A percentile compares a stretch with the other conserved stretches of the same genome.
phyloP scores from a whole-genome alignment of 2,329 filamentous ascomycete genomes.

The Niveomyces coronatus region DNA sequence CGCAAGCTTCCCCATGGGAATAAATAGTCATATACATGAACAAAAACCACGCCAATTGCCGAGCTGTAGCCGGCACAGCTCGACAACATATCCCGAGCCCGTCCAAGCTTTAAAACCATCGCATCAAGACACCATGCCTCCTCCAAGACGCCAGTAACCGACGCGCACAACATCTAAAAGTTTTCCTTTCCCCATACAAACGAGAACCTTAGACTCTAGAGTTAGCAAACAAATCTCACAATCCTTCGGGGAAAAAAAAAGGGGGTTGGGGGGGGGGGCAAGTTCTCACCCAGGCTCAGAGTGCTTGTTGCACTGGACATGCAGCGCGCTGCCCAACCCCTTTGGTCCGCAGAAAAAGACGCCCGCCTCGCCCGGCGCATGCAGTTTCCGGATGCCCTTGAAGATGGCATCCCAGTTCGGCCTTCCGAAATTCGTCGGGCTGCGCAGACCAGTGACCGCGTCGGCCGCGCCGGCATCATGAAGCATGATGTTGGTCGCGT shows the following conservation, averaged over 20 bases:
- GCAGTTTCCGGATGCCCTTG: slow-evolving; percentile 69
- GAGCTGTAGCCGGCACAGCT: no score
- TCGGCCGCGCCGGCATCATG: slow-evolving; percentile 79
- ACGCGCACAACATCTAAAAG: no score
- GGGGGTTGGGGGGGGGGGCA: not conserved
- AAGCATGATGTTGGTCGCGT: slow-evolving; percentile 88
- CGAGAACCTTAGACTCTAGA: slow-evolving; percentile 37
- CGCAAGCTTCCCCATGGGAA: no score
- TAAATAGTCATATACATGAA: no score
- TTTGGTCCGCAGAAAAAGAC: slow-evolving; percentile 85
- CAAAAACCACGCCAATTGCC: no score
- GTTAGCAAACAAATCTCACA: slow-evolving; percentile 16
- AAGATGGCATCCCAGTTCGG: slow-evolving; percentile 92
- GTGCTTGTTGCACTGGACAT: slow-evolving; percentile 82
- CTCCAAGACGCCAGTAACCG: no score
- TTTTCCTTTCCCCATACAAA: slow-evolving; percentile 63
- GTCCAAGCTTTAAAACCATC: no score
- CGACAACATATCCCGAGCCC: no score
- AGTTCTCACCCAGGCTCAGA: slow-evolving; percentile 61
- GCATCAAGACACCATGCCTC: no score
- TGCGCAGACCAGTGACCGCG: slow-evolving; percentile 70
- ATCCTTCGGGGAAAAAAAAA: slow-evolving; percentile 18
- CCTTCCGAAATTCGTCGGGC: slow-evolving; percentile 75
- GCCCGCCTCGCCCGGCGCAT: slow-evolving; percentile 60
- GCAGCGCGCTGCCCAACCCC: slow-evolving; percentile 62